These are phyloP conservation scores for Comarum palustre DNA, from an alignment of 306 rosid genomes.

Conservation along the genomic window DNA sequence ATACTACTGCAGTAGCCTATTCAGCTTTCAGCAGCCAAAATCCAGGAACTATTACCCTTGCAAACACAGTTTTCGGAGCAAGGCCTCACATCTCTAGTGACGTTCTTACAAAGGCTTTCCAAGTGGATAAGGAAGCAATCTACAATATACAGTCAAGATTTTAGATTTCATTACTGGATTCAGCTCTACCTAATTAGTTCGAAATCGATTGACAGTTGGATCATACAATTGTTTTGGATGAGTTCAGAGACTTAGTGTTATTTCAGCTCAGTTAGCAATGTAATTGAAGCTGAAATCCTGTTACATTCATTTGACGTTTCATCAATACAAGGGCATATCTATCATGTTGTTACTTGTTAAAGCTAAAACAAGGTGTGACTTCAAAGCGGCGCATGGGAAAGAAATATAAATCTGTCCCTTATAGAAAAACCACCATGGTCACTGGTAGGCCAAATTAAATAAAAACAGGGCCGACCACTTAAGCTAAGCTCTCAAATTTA, in stretches of 20 bases:
- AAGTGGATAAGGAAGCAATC: constrained; percentile 11
- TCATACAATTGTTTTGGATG: background rate
- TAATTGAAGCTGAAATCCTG: background rate
- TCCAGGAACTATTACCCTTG: constrained; percentile 37
- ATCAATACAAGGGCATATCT: background rate
- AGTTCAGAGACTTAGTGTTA: background rate
- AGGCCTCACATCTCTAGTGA: constrained; percentile 31
- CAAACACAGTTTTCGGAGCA: constrained; percentile 34
- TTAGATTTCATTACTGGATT: background rate
- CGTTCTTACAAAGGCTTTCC: constrained; percentile 38
- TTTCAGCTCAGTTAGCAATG: background rate
- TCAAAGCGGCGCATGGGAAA: constrained; percentile 12
- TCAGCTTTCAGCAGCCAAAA: constrained; percentile 41
- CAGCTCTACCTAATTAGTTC: background rate
- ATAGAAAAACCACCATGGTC: constrained; percentile 6
- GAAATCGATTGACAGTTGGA: background rate
- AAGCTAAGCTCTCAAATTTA: constrained; percentile 10
- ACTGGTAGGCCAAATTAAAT: constrained; percentile 9
- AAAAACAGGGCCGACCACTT: background rate
- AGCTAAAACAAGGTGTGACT: background rate
- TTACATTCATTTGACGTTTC: background rate
- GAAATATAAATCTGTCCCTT: constrained; percentile 15
- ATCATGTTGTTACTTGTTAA: background rate
- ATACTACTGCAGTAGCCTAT: constrained; percentile 25
- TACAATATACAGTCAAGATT: constrained; percentile 18